These are phyloP conservation scores for Aspergillus ibericus DNA, from an alignment of 2,329 filamentous ascomycete species.

Conservation along the genomic window DNA sequence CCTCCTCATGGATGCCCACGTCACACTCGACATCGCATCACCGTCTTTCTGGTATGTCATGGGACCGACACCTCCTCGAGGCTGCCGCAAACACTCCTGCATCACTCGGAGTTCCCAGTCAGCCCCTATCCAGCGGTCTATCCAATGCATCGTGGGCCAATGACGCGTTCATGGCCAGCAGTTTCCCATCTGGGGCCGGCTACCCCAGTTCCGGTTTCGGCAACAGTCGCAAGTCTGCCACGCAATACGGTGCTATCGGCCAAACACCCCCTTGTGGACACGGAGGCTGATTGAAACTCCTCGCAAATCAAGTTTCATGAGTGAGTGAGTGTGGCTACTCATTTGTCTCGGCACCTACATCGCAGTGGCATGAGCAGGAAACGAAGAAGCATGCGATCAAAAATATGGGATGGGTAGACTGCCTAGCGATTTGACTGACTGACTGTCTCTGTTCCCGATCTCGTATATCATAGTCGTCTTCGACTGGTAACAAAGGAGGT, in stretches of 20 bases:
- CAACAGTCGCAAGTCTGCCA: conserved; percentile 28
- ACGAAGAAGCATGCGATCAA: neutral
- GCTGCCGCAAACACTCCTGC: conserved; percentile 16
- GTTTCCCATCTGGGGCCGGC: conserved; percentile 26
- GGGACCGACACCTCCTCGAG: conserved; percentile 25
- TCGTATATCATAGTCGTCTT: neutral
- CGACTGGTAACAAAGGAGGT: neutral
- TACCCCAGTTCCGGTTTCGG: conserved; percentile 26
- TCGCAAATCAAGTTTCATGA: neutral
- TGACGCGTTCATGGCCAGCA: conserved; percentile 38
- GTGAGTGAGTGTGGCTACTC: neutral
- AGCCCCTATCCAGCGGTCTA: conserved; percentile 29
- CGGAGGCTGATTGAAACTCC: conserved; percentile 41
- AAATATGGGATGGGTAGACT: neutral
- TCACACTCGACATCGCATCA: conserved; percentile 18
- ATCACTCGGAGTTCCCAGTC: conserved; percentile 26
- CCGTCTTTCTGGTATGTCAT: conserved; percentile 20
- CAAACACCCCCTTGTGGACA: conserved; percentile 52
- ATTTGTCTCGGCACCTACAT: neutral
- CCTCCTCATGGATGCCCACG: conserved; percentile 28
- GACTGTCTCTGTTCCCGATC: neutral
- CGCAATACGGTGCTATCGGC: conserved; percentile 43
- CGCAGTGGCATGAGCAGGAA: neutral
- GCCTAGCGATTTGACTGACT: neutral
- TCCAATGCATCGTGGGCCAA: conserved; percentile 36